Percentiles rank a stretch among this genome's conserved stretches.
phyloP scores from a whole-genome alignment of 768 basidiomycete genomes.

The Lepiota venenata region DNA sequence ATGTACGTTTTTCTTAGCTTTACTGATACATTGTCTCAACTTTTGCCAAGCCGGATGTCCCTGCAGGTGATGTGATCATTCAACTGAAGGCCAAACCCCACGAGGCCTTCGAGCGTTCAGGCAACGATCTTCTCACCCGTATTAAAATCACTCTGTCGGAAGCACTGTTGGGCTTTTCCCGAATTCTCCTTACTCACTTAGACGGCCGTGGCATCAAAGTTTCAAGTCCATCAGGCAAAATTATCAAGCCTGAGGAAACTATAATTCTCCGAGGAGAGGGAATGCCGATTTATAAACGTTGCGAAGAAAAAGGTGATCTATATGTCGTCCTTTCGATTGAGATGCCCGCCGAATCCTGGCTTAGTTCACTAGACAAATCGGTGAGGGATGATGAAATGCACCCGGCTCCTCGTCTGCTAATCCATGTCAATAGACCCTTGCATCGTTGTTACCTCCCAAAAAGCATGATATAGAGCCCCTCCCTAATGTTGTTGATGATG shows the following conservation, averaged over 20 bases:
- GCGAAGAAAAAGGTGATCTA: constrained; percentile 73
- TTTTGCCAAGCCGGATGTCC: constrained; percentile 65
- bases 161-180: constrained; percentile 91
- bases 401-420: too few species aligned
- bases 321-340: constrained; percentile 83
- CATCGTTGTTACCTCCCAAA: constrained; percentile 70
- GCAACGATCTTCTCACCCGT: constrained; percentile 74
- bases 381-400: constrained; percentile 29
- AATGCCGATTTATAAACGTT: constrained; percentile 75
- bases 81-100: constrained; percentile 67
- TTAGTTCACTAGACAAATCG: constrained; percentile 55
- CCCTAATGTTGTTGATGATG: constrained; percentile 70
- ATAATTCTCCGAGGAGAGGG: constrained; percentile 83
- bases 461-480: constrained; percentile 68
- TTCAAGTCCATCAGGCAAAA: constrained; percentile 67
- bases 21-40: background rate
- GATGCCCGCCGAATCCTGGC: constrained; percentile 83
- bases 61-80: constrained; percentile 91
- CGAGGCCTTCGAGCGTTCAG: constrained; percentile 78
- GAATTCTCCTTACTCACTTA: constrained; percentile 86
- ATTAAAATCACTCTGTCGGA: constrained; percentile 91
- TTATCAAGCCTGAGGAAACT: constrained; percentile 70
- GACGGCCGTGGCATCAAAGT: constrained; percentile 91
- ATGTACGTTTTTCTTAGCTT: constrained; percentile 40
- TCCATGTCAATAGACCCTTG: constrained; percentile 47